phyloP scores from a whole-genome alignment of 768 basidiomycete species.

The Russula foetens region DNA sequence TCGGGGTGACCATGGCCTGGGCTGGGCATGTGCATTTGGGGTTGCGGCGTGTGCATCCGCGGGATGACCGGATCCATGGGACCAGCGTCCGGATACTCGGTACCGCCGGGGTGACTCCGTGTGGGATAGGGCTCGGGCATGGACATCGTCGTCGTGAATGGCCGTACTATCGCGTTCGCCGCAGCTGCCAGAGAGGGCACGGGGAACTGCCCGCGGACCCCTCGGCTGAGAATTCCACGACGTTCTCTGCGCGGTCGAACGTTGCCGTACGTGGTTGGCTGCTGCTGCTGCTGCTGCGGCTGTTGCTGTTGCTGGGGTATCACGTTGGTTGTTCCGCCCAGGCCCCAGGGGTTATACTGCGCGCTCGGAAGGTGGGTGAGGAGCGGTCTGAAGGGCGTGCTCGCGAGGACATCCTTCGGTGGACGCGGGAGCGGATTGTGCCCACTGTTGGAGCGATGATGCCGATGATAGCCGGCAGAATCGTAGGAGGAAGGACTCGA shows the following conservation, averaged over 20 bases:
- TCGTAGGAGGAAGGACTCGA: slow-evolving; percentile 6
- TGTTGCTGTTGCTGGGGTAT: not conserved
- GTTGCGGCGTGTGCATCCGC: not conserved
- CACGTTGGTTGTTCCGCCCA: not conserved
- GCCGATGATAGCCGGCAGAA: not conserved
- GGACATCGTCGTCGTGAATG: not conserved
- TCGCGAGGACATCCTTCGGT: slow-evolving; percentile 51
- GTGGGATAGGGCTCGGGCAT: slow-evolving; percentile 14
- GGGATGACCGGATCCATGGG: not conserved
- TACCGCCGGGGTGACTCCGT: too few species aligned
- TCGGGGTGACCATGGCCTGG: not conserved
- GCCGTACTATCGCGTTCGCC: not conserved
- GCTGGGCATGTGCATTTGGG: slow-evolving; percentile 12
- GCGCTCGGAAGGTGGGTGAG: slow-evolving; percentile 38
- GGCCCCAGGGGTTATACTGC: slow-evolving; percentile 25
- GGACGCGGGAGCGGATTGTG: slow-evolving; percentile 57
- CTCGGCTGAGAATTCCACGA: not conserved
- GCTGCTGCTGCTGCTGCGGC: not conserved
- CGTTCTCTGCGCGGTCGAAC: not conserved
- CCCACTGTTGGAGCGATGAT: slow-evolving; percentile 3
- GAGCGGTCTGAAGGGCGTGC: slow-evolving; percentile 47
- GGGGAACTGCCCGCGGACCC: not conserved
- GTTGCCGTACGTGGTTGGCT: slow-evolving; percentile 2
- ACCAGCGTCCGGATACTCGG: too few species aligned
- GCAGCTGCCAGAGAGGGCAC: not conserved